Percentiles rank a stretch among this genome's conserved stretches.
Conservation (phyloP, 176 grass and related monocot genomes). For the Ensete glaucum region DNA sequence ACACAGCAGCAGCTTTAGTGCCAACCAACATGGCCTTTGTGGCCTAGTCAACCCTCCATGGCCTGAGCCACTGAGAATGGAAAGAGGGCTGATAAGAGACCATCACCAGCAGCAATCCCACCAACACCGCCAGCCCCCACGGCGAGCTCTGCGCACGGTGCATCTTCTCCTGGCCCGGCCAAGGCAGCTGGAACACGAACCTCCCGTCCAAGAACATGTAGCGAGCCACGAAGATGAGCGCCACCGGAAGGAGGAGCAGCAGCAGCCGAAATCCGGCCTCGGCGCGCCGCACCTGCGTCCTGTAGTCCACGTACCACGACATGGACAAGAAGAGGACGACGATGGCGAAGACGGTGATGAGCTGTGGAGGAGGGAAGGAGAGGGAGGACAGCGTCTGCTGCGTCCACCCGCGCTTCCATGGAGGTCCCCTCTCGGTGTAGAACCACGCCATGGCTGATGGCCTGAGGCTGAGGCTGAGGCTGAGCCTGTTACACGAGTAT, state of each 20-base stretch:
- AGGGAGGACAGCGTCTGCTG: conserved; percentile 38
- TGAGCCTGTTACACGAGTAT: too few species aligned
- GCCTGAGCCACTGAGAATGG: conserved; percentile 61
- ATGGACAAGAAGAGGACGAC: conserved; percentile 60
- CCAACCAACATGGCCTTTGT: too few species aligned
- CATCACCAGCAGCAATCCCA: conserved; percentile 52
- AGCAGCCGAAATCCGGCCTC: conserved; percentile 43
- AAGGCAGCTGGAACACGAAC: conserved; percentile 4
- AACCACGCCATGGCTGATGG: conserved; percentile 32
- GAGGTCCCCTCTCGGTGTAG: conserved; percentile 26
- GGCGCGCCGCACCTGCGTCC: conserved; percentile 34
- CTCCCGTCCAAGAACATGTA: not conserved
- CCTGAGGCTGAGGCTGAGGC: too few species aligned
- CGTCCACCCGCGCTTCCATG: conserved; percentile 55
- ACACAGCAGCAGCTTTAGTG: too few species aligned
- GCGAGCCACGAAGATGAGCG: conserved; percentile 22
- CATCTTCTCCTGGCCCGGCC: conserved; percentile 6
- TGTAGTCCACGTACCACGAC: conserved; percentile 62
- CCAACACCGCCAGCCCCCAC: conserved; percentile 42
- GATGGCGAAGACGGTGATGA: conserved; percentile 73
- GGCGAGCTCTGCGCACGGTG: conserved; percentile 15
- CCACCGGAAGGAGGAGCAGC: conserved; percentile 31
- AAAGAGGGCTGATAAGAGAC: conserved; percentile 43
- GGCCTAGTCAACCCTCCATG: conserved; percentile 32
- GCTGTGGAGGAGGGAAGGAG: conserved; percentile 49